Percentiles rank a stretch among this genome's conserved stretches.
These are phyloP conservation scores for Rugosomyces carneus DNA, from an alignment of 1,284 basidiomycete genomes.

Conservation along the genomic window DNA sequence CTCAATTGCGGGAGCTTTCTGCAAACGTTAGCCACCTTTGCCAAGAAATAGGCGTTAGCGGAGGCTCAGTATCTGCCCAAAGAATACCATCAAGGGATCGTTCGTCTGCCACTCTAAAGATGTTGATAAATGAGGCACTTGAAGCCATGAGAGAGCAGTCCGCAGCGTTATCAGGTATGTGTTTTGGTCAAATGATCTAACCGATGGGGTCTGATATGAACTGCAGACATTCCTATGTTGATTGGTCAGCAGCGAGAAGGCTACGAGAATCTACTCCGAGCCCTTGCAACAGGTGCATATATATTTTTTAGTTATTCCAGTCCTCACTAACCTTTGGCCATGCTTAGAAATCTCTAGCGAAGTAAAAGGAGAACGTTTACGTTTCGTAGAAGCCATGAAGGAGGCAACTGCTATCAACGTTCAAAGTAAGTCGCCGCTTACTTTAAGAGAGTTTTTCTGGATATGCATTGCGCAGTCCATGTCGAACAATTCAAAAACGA, in stretches of 20 bases:
- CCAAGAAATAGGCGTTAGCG: conserved; percentile 36
- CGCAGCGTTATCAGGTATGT: conserved; percentile 26
- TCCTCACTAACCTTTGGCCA: neutral
- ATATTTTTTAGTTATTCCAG: neutral
- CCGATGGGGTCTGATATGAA: neutral
- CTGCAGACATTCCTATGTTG: conserved; percentile 41
- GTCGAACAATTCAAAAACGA: conserved; percentile 82
- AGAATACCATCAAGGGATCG: conserved; percentile 37
- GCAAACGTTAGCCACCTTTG: conserved; percentile 56
- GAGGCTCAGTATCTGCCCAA: conserved; percentile 13
- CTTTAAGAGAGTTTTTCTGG: neutral
- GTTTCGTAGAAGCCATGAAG: conserved; percentile 88
- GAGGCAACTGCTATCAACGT: conserved; percentile 84
- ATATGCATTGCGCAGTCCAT: conserved; percentile 44
- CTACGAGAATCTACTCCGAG: conserved; percentile 61
- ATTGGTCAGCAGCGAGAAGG: conserved; percentile 65
- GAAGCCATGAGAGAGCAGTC: conserved; percentile 36
- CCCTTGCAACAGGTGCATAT: conserved; percentile 55
- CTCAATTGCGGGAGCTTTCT: conserved; percentile 61
- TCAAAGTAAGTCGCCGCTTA: conserved; percentile 43
- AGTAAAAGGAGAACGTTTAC: conserved; percentile 75
- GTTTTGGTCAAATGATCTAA: neutral
- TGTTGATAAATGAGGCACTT: conserved; percentile 42
- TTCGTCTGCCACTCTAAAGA: conserved; percentile 35
- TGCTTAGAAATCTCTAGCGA: conserved; percentile 67